A percentile compares a stretch with the other conserved stretches of the same genome.
phyloP scores from a whole-genome alignment of 2,329 filamentous ascomycete species.

The Passalora sequoiae region DNA sequence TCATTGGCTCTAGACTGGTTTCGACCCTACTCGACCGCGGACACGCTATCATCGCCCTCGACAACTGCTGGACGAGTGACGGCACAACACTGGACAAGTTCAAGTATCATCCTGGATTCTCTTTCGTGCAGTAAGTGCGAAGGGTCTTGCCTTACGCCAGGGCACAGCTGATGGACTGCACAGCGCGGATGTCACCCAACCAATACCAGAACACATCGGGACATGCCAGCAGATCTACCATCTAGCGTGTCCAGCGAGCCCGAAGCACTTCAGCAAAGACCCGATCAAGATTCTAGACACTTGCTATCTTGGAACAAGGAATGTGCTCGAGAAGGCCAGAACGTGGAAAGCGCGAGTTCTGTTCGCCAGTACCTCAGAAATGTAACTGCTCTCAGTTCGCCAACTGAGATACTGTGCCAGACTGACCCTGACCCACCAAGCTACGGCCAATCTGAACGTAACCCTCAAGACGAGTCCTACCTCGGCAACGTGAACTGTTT shows the following conservation, averaged over 20 bases:
- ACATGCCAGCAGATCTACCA: conserved; percentile 3
- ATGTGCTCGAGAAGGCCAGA: conserved; percentile 1
- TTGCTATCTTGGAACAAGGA: conserved; percentile 6
- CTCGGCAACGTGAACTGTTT: conserved; percentile 13
- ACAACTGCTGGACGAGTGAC: conserved; percentile 4
- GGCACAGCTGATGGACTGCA: too few species aligned
- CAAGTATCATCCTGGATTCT: too few species aligned
- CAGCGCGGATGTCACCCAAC: background rate
- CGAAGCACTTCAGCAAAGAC: conserved; percentile 3
- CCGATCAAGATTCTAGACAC: conserved; percentile 5
- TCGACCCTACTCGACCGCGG: background rate
- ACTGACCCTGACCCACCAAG: background rate
- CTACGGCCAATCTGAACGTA: conserved; percentile 2
- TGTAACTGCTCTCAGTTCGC: background rate
- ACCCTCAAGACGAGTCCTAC: conserved; percentile 9
- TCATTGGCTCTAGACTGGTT: conserved; percentile 2
- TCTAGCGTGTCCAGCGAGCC: conserved; percentile 5
- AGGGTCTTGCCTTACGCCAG: too few species aligned
- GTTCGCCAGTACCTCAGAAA: conserved; percentile 4
- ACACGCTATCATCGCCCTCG: conserved; percentile 1
- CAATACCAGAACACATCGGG: background rate
- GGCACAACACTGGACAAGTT: background rate
- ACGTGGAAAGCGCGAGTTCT: conserved; percentile 3
- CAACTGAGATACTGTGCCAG: too few species aligned
- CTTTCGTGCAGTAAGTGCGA: too few species aligned